These are phyloP conservation scores for Apiospora hydei DNA, from an alignment of 2,329 filamentous ascomycete species.

Conservation along the genomic window DNA sequence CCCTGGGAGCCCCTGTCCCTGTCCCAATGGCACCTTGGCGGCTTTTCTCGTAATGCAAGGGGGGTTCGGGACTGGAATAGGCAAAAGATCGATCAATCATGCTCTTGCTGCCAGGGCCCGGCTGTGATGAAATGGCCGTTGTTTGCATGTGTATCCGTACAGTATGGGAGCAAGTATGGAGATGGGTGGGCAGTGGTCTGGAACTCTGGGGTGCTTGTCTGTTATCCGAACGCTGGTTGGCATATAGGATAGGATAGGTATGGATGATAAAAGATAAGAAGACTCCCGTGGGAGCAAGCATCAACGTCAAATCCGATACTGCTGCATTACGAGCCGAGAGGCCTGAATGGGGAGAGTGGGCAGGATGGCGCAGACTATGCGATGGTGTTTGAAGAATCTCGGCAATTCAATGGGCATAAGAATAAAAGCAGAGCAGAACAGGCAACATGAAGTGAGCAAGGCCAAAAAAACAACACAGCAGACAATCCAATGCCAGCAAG, in stretches of 20 bases:
- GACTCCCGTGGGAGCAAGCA: background rate
- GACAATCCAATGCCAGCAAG: background rate
- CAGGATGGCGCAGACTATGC: background rate
- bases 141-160: slow-evolving; percentile 1
- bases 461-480: background rate
- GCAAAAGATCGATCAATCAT: slow-evolving; percentile 21
- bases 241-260: background rate
- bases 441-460: background rate
- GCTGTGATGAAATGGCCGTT: background rate
- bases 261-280: background rate
- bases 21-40: slow-evolving; percentile 14
- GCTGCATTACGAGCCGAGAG: background rate
- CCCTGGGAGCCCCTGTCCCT: slow-evolving; percentile 8
- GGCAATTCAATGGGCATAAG: background rate
- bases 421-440: background rate
- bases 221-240: too few relatives aligned
- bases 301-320: background rate
- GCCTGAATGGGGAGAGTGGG: background rate
- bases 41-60: slow-evolving; percentile 25
- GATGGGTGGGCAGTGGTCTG: background rate
- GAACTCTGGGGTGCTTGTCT: slow-evolving; percentile 10
- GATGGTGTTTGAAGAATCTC: background rate
- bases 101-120: background rate
- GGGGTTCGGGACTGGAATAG: background rate
- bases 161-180: slow-evolving; percentile 1